A percentile compares a stretch with the other conserved stretches of the same genome.
These are phyloP conservation scores for Biscogniauxia mediterranea DNA, from an alignment of 2,329 filamentous ascomycete species.

Conservation along the genomic window DNA sequence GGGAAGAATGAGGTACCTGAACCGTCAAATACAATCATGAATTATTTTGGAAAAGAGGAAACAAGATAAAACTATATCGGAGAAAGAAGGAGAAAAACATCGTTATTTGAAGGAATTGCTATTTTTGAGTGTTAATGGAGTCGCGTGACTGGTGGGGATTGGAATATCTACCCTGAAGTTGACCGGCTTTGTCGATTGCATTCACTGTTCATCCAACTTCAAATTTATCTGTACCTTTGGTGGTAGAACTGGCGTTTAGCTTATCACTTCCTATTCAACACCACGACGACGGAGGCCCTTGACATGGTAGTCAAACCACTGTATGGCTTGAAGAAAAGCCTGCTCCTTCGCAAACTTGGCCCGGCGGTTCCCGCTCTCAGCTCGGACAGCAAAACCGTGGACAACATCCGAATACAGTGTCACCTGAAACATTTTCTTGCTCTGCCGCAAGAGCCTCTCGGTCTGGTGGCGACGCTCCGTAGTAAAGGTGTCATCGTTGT, in stretches of 20 bases:
- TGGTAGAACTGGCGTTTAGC: not conserved
- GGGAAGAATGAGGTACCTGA: constrained; percentile 23
- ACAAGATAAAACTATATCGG: constrained; percentile 1
- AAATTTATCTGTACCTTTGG: not conserved
- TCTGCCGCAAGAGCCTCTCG: constrained; percentile 45
- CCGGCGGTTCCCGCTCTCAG: not conserved
- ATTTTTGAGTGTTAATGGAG: not conserved
- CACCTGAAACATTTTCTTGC: constrained; percentile 27
- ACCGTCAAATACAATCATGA: constrained; percentile 54
- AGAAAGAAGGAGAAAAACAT: not conserved
- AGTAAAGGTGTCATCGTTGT: constrained; percentile 44
- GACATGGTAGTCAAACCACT: constrained; percentile 5
- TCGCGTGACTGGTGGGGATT: too few relatives aligned
- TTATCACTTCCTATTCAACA: not conserved
- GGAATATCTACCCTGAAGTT: too few relatives aligned
- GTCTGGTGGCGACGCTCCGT: constrained; percentile 43
- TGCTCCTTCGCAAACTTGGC: constrained; percentile 8
- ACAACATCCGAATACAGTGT: not conserved
- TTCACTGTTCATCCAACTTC: too few relatives aligned
- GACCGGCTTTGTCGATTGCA: too few relatives aligned
- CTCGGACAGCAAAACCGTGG: not conserved
- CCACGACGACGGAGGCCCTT: not conserved
- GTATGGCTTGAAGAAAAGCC: constrained; percentile 12
- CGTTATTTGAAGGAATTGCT: not conserved
- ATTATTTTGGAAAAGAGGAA: constrained; percentile 50